phyloP scores from a whole-genome alignment of 2,329 filamentous ascomycete genomes.

The Lachnellula hyalina region DNA sequence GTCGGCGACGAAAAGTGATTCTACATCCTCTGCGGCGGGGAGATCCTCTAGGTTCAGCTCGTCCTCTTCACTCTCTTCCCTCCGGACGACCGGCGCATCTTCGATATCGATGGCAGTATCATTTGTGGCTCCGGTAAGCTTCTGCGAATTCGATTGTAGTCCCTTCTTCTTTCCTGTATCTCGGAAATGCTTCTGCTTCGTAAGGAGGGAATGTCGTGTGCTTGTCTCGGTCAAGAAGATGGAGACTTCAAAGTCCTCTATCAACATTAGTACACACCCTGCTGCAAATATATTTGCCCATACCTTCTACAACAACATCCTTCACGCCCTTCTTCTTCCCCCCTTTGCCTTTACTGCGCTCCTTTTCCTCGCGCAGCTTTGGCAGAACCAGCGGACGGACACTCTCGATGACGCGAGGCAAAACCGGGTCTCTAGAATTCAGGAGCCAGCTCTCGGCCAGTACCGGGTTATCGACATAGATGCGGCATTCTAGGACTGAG shows the following conservation, averaged over 20 bases:
- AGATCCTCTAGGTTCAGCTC: constrained; percentile 21
- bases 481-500: constrained; percentile 92
- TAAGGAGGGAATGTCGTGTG: constrained; percentile 79
- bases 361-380: constrained; percentile 83
- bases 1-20: constrained; percentile 33
- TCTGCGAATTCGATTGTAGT: constrained; percentile 52
- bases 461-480: constrained; percentile 88
- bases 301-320: constrained; percentile 79
- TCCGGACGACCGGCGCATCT: constrained; percentile 20
- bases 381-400: constrained; percentile 83
- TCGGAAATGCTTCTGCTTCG: constrained; percentile 75
- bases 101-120: constrained; percentile 41
- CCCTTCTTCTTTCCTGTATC: constrained; percentile 43
- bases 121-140: constrained; percentile 51
- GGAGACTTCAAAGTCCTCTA: constrained; percentile 92
- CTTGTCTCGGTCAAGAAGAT: constrained; percentile 87
- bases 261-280: constrained; percentile 12
- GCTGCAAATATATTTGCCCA: not conserved
- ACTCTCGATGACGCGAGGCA: constrained; percentile 77
- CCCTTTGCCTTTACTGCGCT: constrained; percentile 51
- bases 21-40: constrained; percentile 20
- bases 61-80: constrained; percentile 26
- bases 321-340: constrained; percentile 70
- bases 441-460: constrained; percentile 81
- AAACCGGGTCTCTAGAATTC: constrained; percentile 66